These are phyloP conservation scores for Raffaelea albimanens DNA, from an alignment of 2,329 filamentous ascomycete genomes.

Conservation along the genomic window DNA sequence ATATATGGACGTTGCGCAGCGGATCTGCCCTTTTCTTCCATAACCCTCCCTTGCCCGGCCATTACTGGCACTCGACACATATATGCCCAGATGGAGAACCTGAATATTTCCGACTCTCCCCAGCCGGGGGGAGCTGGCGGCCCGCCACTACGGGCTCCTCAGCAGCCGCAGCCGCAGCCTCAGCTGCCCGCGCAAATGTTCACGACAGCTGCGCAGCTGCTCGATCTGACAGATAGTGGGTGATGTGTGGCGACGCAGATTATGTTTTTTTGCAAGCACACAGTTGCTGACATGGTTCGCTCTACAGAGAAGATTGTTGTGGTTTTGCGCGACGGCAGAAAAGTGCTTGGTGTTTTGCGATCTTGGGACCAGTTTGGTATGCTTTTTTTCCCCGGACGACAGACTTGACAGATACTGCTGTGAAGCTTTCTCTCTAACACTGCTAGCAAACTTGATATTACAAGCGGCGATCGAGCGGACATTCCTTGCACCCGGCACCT, in stretches of 20 bases:
- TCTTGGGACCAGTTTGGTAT: constrained; percentile 98
- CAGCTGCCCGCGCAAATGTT: constrained; percentile 94
- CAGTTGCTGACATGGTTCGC: background rate
- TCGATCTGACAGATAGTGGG: constrained; percentile 97
- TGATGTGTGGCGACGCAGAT: too few relatives aligned
- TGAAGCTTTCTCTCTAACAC: background rate
- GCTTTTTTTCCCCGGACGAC: background rate
- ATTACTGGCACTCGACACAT: background rate
- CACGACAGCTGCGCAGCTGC: constrained; percentile 87
- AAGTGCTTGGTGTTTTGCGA: constrained; percentile 82
- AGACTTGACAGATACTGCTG: too few relatives aligned
- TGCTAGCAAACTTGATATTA: constrained; percentile 80
- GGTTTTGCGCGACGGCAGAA: constrained; percentile 83
- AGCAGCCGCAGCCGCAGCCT: constrained; percentile 40
- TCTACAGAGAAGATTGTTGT: constrained; percentile 84
- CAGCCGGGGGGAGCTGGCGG: constrained; percentile 20
- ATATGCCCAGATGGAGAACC: constrained; percentile 21
- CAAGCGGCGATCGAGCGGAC: constrained; percentile 88
- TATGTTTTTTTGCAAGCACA: background rate
- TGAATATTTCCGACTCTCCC: constrained; percentile 20
- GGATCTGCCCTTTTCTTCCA: background rate
- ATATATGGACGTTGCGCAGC: background rate
- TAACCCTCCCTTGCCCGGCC: background rate
- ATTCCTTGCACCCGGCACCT: constrained; percentile 50
- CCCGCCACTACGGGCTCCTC: constrained; percentile 22